Evolutionary conservation across 2,329 filamentous ascomycete genomes (phyloP), one percentile per base, ranked within the genome.

Genomic region (Sphaerulina musiva): DNA sequence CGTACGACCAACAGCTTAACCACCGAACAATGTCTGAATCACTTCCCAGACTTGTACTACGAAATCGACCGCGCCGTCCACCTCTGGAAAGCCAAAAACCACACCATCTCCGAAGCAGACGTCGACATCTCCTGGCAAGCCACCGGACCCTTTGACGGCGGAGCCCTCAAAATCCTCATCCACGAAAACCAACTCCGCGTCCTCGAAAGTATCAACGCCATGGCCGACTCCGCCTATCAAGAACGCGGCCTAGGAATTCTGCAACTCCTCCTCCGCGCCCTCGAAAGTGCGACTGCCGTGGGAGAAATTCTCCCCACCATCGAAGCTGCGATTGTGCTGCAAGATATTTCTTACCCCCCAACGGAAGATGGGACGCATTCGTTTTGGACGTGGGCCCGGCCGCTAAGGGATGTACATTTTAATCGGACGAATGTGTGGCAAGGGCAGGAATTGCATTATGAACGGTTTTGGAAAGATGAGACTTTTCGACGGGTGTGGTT

Each of bases 1-100:
- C 14, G 14, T 17, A 17, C 14, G 14, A 10, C 34, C 9, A 36
- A 6, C 34, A 44, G 46, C 10, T 47, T 23, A 26, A 31, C 31
- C 14, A 46, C 44, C 26, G 23, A 38, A 11, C 62, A 66, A 55
- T 79, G 76, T 73, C 74, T 72, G 40, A 76, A 78, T 48, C 72
- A 77, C 51, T 79, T 80, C 57, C 70, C 74, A 0, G 76, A 75
- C 2, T 65, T 74, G 0, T 78, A 74, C 65, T 66, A 64, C 53
- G 60, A 65, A 4, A 69, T 77, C 26, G 67, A 73, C 70, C 72
- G 5, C 72, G 76, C 57, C 6, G 49, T 53, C 4, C 23, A 39
- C 3, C 51, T 55, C 17, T 61, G 59, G 59, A 51, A 51, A 14
- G 17, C 51, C 2, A 56, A 45, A 31, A 26, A 54, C 12, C 53